These are phyloP conservation scores for Plectosphaerella cucumerina DNA, from an alignment of 2,329 filamentous ascomycete species.

Conservation along the genomic window DNA sequence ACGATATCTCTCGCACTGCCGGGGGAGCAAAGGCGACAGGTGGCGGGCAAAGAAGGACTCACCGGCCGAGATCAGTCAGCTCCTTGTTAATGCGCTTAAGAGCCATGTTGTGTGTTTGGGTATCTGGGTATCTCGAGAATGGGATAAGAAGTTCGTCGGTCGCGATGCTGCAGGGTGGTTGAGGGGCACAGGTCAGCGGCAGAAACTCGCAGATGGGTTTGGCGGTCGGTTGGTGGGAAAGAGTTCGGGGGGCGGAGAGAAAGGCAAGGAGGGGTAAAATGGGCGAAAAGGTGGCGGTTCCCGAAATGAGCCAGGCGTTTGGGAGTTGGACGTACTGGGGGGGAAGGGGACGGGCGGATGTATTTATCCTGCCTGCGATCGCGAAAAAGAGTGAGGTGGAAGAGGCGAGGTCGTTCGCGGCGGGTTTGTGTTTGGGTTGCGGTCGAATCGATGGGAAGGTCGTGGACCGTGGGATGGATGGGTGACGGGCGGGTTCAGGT, in stretches of 20 bases:
- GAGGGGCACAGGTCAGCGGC: neutral
- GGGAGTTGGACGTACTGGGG: neutral
- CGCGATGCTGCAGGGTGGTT: neutral
- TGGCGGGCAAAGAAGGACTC: conserved; percentile 22
- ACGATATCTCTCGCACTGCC: conserved; percentile 11
- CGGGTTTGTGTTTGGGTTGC: no score
- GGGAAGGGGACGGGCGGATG: neutral
- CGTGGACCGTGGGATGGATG: no score
- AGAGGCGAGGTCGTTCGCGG: no score
- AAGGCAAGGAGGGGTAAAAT: no score
- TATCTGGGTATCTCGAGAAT: conserved; percentile 14
- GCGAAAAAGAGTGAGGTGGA: neutral
- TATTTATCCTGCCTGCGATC: neutral
- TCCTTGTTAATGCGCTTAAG: conserved; percentile 96
- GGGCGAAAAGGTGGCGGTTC: no score
- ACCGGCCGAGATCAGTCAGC: conserved; percentile 86
- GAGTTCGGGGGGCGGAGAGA: no score
- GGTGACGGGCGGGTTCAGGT: neutral
- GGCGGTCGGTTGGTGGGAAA: neutral
- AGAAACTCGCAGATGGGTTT: neutral
- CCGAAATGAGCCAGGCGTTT: no score
- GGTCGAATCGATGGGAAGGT: no score
- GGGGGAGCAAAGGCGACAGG: conserved; percentile 12
- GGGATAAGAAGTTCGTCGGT: neutral
- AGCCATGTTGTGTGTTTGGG: conserved; percentile 57